Conservation (phyloP, 2,329 filamentous ascomycete genomes). For the Exophiala aquamarina region DNA sequence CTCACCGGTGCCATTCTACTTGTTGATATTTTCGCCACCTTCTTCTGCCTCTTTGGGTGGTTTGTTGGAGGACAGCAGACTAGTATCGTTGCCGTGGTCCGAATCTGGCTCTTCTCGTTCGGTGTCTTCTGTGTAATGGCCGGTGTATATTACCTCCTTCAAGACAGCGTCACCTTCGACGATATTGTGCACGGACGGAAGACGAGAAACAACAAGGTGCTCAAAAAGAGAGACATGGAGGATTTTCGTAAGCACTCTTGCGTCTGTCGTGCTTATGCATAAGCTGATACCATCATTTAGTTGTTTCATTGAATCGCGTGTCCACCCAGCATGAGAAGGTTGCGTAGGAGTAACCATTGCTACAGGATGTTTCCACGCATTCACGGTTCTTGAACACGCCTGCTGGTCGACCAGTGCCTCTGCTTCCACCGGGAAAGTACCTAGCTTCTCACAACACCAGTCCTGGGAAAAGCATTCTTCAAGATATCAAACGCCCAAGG, state of each 20-base stretch:
- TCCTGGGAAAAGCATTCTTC: too few relatives aligned
- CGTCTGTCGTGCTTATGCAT: conserved; percentile 5
- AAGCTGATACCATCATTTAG: conserved; percentile 56
- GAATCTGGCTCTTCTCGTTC: conserved; percentile 89
- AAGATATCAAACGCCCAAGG: too few relatives aligned
- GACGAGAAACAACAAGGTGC: conserved; percentile 64
- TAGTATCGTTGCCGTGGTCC: conserved; percentile 78
- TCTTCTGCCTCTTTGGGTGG: conserved; percentile 84
- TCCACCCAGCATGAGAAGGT: conserved; percentile 91
- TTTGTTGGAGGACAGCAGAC: conserved; percentile 67
- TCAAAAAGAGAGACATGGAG: conserved; percentile 82
- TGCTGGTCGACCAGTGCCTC: conserved; percentile 10
- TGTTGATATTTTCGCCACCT: conserved; percentile 80
- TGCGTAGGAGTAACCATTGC: conserved; percentile 50
- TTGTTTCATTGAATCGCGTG: conserved; percentile 85
- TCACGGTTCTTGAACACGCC: conserved; percentile 7
- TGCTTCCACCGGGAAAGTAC: background rate
- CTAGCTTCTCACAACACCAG: too few relatives aligned
- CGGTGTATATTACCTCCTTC: conserved; percentile 75
- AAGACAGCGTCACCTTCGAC: conserved; percentile 79
- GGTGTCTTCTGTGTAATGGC: conserved; percentile 84
- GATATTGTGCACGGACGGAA: conserved; percentile 92
- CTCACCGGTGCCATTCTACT: conserved; percentile 73
- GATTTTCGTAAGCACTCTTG: conserved; percentile 73
- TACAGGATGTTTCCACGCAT: conserved; percentile 11